Evolutionary conservation across 2,329 filamentous ascomycete genomes (phyloP).

Genomic region (Pyrenophora seminiperda): DNA sequence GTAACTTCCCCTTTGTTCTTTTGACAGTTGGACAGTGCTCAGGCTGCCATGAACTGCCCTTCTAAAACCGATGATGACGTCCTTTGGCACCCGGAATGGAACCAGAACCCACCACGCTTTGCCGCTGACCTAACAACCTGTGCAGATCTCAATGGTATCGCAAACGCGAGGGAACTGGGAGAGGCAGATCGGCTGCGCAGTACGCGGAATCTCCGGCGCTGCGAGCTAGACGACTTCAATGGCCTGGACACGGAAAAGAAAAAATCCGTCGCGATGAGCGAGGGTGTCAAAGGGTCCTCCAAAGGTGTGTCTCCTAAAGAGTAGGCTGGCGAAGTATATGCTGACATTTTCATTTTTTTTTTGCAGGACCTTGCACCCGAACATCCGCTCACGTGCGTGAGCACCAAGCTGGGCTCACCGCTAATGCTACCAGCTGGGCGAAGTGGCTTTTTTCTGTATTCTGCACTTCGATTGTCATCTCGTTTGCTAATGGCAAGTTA

Average conservation of each 20-base stretch:
- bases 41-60: slow-evolving; percentile 38
- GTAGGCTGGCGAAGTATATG: background rate
- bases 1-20: too few relatives aligned
- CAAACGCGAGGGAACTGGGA: slow-evolving; percentile 37
- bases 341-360: slow-evolving; percentile 13
- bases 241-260: slow-evolving; percentile 27
- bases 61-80: slow-evolving; percentile 36
- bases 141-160: slow-evolving; percentile 39
- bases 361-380: slow-evolving; percentile 38
- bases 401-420: slow-evolving; percentile 22
- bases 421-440: slow-evolving; percentile 22
- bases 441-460: slow-evolving; percentile 35
- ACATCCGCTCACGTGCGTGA: slow-evolving; percentile 28
- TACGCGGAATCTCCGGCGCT: slow-evolving; percentile 17
- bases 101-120: slow-evolving; percentile 38
- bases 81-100: slow-evolving; percentile 36
- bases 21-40: background rate
- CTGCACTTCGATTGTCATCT: slow-evolving; percentile 32
- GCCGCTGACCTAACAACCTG: slow-evolving; percentile 41
- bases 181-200: slow-evolving; percentile 28
- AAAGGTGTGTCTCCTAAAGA: slow-evolving; percentile 17
- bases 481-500: slow-evolving; percentile 19
- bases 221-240: slow-evolving; percentile 21
- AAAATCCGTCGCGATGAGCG: slow-evolving; percentile 14
- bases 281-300: slow-evolving; percentile 35